Conservation (phyloP, 2,329 filamentous ascomycete genomes). For the Scedosporium apiospermum region DNA sequence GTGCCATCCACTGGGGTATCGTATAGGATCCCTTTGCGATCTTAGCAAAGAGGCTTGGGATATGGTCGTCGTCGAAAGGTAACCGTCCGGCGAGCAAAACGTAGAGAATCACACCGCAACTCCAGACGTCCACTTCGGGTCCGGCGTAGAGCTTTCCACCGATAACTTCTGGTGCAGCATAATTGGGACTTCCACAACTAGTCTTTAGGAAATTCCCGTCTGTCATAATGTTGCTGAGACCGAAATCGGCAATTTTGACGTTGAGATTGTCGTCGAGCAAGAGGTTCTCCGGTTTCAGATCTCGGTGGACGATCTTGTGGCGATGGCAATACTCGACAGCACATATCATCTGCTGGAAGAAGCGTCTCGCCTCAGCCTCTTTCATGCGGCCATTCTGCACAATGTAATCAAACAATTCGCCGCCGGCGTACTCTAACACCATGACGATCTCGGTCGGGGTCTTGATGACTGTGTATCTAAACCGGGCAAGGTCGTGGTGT, state of each 20-base stretch:
- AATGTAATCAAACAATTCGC: constrained; percentile 96
- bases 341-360: constrained; percentile 98
- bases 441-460: constrained; percentile 93
- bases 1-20: constrained; percentile 82
- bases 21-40: constrained; percentile 91
- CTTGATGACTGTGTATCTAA: constrained; percentile 90
- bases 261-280: constrained; percentile 92
- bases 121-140: constrained; percentile 98
- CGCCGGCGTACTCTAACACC: constrained; percentile 96
- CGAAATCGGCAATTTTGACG: constrained; percentile 98
- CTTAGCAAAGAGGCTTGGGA: constrained; percentile 94
- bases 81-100: constrained; percentile 72
- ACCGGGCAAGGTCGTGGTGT: neutral
- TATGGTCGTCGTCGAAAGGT: constrained; percentile 97
- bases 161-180: constrained; percentile 95
- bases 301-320: constrained; percentile 97
- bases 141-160: constrained; percentile 96
- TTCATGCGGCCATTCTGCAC: constrained; percentile 87
- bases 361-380: constrained; percentile 86
- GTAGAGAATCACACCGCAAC: constrained; percentile 84
- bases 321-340: constrained; percentile 98
- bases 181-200: constrained; percentile 96
- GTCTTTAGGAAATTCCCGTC: constrained; percentile 99
- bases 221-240: constrained; percentile 98
- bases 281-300: constrained; percentile 94